These are phyloP conservation scores for Ophiostoma pallidulum DNA, from an alignment of 2,329 filamentous ascomycete genomes.

Conservation along the genomic window DNA sequence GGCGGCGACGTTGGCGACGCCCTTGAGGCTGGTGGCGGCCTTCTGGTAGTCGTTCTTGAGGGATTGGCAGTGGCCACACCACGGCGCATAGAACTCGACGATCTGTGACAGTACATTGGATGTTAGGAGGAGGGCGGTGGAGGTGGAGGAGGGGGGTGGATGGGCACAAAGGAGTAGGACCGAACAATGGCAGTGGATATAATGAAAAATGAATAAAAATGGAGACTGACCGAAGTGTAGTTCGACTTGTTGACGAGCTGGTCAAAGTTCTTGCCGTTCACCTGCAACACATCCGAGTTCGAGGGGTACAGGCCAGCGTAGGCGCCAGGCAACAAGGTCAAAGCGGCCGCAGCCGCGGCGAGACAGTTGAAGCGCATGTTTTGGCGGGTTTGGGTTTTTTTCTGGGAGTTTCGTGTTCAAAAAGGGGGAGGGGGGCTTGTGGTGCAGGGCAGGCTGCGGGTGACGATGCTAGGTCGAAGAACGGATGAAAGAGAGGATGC, in stretches of 20 bases:
- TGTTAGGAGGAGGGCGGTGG: too few species aligned
- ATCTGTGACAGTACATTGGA: slow-evolving; percentile 34
- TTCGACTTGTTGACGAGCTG: slow-evolving; percentile 79
- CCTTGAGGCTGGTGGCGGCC: slow-evolving; percentile 78
- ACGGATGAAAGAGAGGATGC: too few species aligned
- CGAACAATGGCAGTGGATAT: too few species aligned
- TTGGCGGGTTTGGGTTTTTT: too few species aligned
- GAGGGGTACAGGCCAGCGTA: slow-evolving; percentile 74
- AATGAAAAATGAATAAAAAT: neutral
- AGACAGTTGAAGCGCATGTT: slow-evolving; percentile 25
- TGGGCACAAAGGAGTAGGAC: too few species aligned
- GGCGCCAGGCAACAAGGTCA: slow-evolving; percentile 55
- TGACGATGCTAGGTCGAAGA: too few species aligned
- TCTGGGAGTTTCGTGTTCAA: too few species aligned
- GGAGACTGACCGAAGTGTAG: slow-evolving; percentile 66
- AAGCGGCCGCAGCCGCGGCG: slow-evolving; percentile 49
- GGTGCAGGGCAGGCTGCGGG: too few species aligned
- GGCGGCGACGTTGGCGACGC: slow-evolving; percentile 87
- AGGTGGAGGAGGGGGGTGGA: too few species aligned
- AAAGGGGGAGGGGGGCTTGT: too few species aligned
- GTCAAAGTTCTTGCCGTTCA: slow-evolving; percentile 72
- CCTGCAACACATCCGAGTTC: slow-evolving; percentile 75
- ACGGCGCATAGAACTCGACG: slow-evolving; percentile 88
- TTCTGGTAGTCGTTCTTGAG: slow-evolving; percentile 95
- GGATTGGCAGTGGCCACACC: slow-evolving; percentile 96